These are phyloP conservation scores for Sporothrix brasiliensis DNA, from an alignment of 2,329 filamentous ascomycete genomes.

Conservation along the genomic window DNA sequence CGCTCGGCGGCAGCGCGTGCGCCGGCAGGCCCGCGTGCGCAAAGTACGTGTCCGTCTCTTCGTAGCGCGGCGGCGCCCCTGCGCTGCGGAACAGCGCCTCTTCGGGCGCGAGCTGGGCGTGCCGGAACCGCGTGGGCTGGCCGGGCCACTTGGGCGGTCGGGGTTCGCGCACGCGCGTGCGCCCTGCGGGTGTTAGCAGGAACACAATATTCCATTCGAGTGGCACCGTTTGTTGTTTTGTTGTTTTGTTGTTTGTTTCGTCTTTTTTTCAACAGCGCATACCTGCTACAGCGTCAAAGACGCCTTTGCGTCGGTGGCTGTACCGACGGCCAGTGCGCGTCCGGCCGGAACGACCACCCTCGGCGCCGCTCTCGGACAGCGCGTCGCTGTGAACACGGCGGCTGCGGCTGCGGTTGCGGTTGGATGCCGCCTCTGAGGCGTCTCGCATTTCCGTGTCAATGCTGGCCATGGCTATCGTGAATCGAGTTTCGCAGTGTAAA, in stretches of 20 bases:
- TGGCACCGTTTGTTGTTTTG: too few species aligned
- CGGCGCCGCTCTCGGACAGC: not conserved
- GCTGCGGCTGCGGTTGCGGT: not conserved
- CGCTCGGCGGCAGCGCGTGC: conserved; percentile 63
- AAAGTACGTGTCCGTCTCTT: conserved; percentile 72
- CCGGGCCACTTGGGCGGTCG: conserved; percentile 21
- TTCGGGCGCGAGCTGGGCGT: conserved; percentile 61
- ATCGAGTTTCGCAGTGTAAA: not conserved
- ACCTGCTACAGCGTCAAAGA: conserved; percentile 77
- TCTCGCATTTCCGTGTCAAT: conserved; percentile 4
- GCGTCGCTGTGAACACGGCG: conserved; percentile 21
- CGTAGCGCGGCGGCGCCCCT: conserved; percentile 67
- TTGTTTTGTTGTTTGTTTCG: not conserved
- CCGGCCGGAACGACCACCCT: not conserved
- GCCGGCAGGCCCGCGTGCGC: conserved; percentile 60
- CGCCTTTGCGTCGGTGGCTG: conserved; percentile 49
- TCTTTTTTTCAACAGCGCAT: not conserved
- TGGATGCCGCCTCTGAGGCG: not conserved
- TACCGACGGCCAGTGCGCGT: not conserved
- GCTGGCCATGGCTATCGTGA: not conserved
- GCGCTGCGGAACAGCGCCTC: conserved; percentile 69
- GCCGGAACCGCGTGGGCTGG: conserved; percentile 35
- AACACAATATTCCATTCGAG: too few species aligned
- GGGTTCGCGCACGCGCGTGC: conserved; percentile 36
- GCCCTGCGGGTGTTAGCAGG: conserved; percentile 40